Percentiles rank a stretch among this genome's conserved stretches.
phyloP scores from a whole-genome alignment of 2,329 filamentous ascomycete genomes.

The Ceratocystis huliohia region DNA sequence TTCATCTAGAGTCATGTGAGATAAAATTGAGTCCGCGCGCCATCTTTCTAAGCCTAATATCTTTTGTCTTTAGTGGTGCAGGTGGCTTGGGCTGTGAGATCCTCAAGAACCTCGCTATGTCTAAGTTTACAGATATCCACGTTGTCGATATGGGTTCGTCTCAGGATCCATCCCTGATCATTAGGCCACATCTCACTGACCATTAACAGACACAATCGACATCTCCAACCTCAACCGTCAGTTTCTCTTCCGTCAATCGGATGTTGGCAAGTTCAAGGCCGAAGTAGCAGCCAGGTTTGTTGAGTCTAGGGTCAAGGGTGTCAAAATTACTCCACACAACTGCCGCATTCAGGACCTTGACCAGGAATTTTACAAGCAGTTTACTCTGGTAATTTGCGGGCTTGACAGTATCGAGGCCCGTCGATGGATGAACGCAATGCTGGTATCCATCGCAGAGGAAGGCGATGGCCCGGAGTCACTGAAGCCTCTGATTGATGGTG shows the following conservation, averaged over 20 bases:
- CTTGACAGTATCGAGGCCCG: slow-evolving; percentile 93
- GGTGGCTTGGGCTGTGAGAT: slow-evolving; percentile 94
- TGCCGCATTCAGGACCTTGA: slow-evolving; percentile 95
- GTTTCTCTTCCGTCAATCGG: slow-evolving; percentile 82
- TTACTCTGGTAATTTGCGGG: slow-evolving; percentile 85
- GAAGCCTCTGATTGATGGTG: slow-evolving; percentile 91
- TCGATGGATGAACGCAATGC: slow-evolving; percentile 94
- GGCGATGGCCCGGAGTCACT: slow-evolving; percentile 64
- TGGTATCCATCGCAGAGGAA: slow-evolving; percentile 79
- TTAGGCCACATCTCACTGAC: slow-evolving; percentile 15
- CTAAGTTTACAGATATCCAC: slow-evolving; percentile 92
- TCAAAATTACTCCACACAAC: slow-evolving; percentile 87
- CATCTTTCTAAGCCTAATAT: slow-evolving; percentile 23
- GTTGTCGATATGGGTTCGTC: slow-evolving; percentile 90
- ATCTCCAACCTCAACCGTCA: slow-evolving; percentile 97
- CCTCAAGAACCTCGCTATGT: slow-evolving; percentile 87
- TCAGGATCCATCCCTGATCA: not conserved
- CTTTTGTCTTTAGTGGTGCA: slow-evolving; percentile 54
- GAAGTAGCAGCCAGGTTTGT: slow-evolving; percentile 88
- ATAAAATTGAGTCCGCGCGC: not conserved
- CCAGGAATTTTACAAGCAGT: slow-evolving; percentile 92
- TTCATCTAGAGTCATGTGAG: slow-evolving; percentile 38
- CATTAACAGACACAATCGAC: slow-evolving; percentile 72
- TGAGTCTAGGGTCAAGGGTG: slow-evolving; percentile 74
- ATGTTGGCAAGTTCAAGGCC: slow-evolving; percentile 89